Conservation (phyloP, 768 basidiomycete species). For the Mycena rosella region DNA sequence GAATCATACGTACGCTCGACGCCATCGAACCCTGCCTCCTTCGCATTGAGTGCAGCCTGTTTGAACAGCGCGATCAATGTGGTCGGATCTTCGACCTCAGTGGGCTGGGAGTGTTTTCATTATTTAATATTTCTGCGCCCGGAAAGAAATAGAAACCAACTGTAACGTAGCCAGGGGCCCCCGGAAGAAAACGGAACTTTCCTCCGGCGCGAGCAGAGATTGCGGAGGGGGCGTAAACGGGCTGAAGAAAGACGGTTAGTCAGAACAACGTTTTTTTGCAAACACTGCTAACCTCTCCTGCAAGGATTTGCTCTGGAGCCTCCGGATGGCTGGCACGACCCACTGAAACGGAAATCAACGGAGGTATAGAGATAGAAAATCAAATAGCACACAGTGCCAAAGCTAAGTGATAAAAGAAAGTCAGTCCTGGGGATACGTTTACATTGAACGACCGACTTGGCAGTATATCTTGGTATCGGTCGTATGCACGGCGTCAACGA, state of each 20-base stretch:
- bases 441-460: constrained; percentile 9
- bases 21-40: constrained; percentile 17
- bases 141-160: constrained; percentile 22
- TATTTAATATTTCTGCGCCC: background rate
- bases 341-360: background rate
- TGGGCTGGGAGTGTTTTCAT: constrained; percentile 41
- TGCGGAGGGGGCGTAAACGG: constrained; percentile 56
- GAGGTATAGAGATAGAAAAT: too few relatives aligned
- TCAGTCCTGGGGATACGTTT: constrained; percentile 1
- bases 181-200: constrained; percentile 43
- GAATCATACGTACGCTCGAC: background rate
- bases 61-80: constrained; percentile 44
- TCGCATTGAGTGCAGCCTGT: constrained; percentile 49
- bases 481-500: constrained; percentile 60
- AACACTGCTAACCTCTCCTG: constrained; percentile 51
- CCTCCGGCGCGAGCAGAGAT: constrained; percentile 34
- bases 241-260: constrained; percentile 41
- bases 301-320: constrained; percentile 49
- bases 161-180: constrained; percentile 43
- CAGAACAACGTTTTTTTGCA: background rate
- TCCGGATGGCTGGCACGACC: constrained; percentile 20
- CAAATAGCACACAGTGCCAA: constrained; percentile 1
- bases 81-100: constrained; percentile 46
- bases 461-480: constrained; percentile 56
- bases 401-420: background rate